Evolutionary conservation across 2,329 filamentous ascomycete genomes (phyloP).

Genomic region (Leptosphaerulina australis): DNA sequence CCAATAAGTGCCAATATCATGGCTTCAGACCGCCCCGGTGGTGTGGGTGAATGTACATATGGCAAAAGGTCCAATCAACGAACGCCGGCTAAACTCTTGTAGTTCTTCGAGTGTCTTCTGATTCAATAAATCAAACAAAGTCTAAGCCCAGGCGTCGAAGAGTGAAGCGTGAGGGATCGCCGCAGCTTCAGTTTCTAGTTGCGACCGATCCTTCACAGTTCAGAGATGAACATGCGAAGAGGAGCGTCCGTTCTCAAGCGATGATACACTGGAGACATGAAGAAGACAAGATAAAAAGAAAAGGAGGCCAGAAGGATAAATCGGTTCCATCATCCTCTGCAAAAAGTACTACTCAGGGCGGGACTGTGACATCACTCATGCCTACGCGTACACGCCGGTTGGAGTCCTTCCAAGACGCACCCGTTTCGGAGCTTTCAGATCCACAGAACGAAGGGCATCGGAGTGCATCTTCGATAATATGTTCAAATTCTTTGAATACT

Average conservation of each 20-base stretch:
- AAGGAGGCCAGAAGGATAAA: neutral
- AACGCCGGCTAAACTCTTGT: constrained; percentile 1
- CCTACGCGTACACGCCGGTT: neutral
- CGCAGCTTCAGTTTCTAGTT: constrained; percentile 40
- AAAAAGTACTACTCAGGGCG: neutral
- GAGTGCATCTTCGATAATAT: neutral
- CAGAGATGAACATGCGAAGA: constrained; percentile 33
- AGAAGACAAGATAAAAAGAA: constrained; percentile 16
- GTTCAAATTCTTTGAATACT: neutral
- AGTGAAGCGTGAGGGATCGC: constrained; percentile 34
- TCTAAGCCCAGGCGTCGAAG: constrained; percentile 20
- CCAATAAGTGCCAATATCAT: constrained; percentile 6
- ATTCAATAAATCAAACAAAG: constrained; percentile 4
- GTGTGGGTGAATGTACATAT: constrained; percentile 9
- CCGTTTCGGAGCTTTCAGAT: neutral
- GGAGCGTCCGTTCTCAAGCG: constrained; percentile 42
- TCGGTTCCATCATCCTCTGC: neutral
- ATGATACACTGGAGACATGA: constrained; percentile 42
- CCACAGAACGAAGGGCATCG: neutral
- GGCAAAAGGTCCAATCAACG: constrained; percentile 1
- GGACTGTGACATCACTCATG: neutral
- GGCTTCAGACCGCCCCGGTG: constrained; percentile 1
- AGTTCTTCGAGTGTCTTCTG: neutral
- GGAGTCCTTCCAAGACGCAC: neutral
- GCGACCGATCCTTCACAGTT: constrained; percentile 41